Evolutionary conservation across 306 rosid species (phyloP).

Genomic region (Aeschynomene evenia): DNA sequence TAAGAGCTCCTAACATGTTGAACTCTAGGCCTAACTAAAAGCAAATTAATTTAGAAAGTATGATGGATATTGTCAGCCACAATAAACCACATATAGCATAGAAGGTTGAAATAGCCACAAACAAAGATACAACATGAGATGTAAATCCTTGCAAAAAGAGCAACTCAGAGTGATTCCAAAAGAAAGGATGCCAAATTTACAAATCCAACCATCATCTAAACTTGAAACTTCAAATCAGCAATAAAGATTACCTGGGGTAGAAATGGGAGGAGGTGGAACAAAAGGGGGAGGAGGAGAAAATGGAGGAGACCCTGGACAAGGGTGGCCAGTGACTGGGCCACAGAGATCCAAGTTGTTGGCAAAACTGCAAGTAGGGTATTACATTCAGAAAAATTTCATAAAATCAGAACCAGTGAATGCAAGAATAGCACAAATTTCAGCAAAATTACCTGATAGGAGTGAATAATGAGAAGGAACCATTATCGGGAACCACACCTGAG

Average conservation of each 20-base stretch:
- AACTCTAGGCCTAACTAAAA: background rate
- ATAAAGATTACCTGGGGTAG: conserved; percentile 58
- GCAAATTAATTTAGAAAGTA: background rate
- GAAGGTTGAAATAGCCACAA: conserved; percentile 1
- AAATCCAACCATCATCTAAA: conserved; percentile 8
- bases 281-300: conserved; percentile 90
- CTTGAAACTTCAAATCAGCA: background rate
- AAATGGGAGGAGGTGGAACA: conserved; percentile 68
- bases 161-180: background rate
- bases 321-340: conserved; percentile 85
- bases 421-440: conserved; percentile 3
- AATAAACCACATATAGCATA: background rate
- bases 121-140: background rate
- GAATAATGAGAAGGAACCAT: conserved; percentile 76
- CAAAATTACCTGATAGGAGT: conserved; percentile 74
- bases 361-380: conserved; percentile 53
- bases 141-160: background rate
- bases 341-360: conserved; percentile 73
- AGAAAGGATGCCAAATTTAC: background rate
- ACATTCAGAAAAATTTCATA: conserved; percentile 13
- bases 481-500: conserved; percentile 77
- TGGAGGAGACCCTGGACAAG: conserved; percentile 90
- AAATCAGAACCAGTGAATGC: conserved; percentile 1
- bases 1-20: background rate
- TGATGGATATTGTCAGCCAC: background rate